Evolutionary conservation across 129 eudicot species (phyloP).

Genomic region (Artemisia annua): DNA sequence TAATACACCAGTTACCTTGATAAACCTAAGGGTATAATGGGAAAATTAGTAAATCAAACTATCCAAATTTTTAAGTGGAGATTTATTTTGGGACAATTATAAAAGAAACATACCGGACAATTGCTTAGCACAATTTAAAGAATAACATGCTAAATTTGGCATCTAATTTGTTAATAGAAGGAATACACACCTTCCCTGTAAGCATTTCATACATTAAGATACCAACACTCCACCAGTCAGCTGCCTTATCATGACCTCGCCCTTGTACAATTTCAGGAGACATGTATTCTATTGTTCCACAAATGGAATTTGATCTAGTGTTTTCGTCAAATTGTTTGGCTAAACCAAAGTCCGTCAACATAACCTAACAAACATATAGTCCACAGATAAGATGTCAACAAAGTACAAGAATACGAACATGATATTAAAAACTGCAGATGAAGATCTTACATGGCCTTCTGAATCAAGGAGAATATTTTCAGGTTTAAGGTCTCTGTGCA

Average conservation of each 20-base stretch:
- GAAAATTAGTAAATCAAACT: too few relatives aligned
- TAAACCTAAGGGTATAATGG: too few relatives aligned
- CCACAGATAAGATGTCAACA: constrained; percentile 4
- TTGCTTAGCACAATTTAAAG: background rate
- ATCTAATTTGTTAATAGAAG: background rate
- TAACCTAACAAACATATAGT: constrained; percentile 42
- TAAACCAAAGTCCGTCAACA: constrained; percentile 80
- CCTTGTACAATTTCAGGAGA: constrained; percentile 83
- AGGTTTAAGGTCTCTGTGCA: constrained; percentile 91
- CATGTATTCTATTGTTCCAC: constrained; percentile 89
- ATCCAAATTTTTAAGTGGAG: too few relatives aligned
- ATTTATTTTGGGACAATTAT: too few relatives aligned
- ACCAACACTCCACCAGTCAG: constrained; percentile 97
- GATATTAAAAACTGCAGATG: background rate
- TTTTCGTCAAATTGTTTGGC: constrained; percentile 70
- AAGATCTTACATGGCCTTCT: constrained; percentile 69
- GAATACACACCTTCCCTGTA: constrained; percentile 71
- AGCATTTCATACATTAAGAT: constrained; percentile 80
- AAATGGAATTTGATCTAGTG: constrained; percentile 74
- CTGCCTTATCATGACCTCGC: constrained; percentile 85
- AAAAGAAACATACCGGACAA: background rate
- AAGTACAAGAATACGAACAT: background rate
- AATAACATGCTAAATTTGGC: background rate
- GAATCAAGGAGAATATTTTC: constrained; percentile 82
- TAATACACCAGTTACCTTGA: too few relatives aligned